A percentile compares a stretch with the other conserved stretches of the same genome.
Evolutionary conservation across 2,329 filamentous ascomycete genomes (phyloP).

Genomic region (Phaeosphaeriaceae sp.): DNA sequence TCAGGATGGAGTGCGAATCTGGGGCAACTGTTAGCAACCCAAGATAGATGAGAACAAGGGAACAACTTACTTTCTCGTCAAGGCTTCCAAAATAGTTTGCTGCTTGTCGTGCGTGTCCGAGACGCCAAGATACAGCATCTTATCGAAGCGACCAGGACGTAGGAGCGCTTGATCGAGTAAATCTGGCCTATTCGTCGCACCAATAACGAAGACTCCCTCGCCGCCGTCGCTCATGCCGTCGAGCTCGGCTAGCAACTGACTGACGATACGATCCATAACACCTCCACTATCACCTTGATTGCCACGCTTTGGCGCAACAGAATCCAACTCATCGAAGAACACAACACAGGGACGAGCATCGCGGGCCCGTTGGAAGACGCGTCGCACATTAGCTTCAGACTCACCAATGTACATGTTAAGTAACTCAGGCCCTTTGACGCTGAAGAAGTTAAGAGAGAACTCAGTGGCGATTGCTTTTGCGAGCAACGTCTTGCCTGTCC

Average conservation of each 20-base stretch:
- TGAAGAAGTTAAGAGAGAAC: conserved; percentile 94
- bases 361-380: conserved; percentile 85
- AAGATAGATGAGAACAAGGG: background rate
- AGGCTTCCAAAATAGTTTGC: conserved; percentile 87
- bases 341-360: conserved; percentile 88
- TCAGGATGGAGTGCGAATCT: conserved; percentile 85
- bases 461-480: conserved; percentile 94
- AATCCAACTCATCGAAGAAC: conserved; percentile 93
- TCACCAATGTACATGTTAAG: conserved; percentile 98
- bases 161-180: conserved; percentile 88
- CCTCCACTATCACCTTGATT: conserved; percentile 97
- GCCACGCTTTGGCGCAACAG: conserved; percentile 92
- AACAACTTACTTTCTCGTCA: conserved; percentile 85
- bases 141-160: conserved; percentile 91
- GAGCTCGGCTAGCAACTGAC: conserved; percentile 89
- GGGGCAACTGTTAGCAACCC: conserved; percentile 1
- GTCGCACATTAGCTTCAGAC: conserved; percentile 87
- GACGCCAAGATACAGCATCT: conserved; percentile 96
- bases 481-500: conserved; percentile 89
- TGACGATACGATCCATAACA: conserved; percentile 98
- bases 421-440: conserved; percentile 87
- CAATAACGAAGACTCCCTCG: conserved; percentile 89
- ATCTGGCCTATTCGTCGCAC: conserved; percentile 93
- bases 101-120: conserved; percentile 98
- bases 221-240: conserved; percentile 97